Percentiles rank a stretch among this genome's conserved stretches.
phyloP scores from a whole-genome alignment of 176 grass and related monocot genomes.

The Bothriochloa decipiens region DNA sequence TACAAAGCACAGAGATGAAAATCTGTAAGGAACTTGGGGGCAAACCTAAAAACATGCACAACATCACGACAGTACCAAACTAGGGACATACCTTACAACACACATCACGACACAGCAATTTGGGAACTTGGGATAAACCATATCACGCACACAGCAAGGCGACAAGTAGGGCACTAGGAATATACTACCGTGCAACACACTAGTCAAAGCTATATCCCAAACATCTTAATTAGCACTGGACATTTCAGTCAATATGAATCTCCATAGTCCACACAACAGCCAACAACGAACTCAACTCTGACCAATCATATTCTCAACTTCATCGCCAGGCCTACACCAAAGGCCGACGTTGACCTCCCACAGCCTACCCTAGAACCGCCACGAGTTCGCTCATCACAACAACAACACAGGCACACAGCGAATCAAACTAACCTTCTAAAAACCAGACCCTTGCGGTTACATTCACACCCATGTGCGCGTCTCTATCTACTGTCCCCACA shows the following conservation, averaged over 20 bases:
- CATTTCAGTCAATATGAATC: not conserved
- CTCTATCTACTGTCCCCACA: not conserved
- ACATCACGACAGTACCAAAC: not conserved
- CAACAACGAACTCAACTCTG: conserved; percentile 18
- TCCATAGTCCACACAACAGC: not conserved
- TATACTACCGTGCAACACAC: not conserved
- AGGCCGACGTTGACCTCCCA: conserved; percentile 13
- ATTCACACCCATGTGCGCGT: not conserved
- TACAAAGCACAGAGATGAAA: not conserved
- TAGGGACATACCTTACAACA: not conserved
- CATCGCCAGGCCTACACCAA: not conserved
- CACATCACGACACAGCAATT: not conserved
- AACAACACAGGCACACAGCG: not conserved
- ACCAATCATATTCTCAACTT: not conserved
- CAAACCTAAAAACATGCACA: not conserved
- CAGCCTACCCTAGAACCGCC: not conserved
- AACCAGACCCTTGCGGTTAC: not conserved
- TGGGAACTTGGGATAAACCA: not conserved
- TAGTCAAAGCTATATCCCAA: not conserved
- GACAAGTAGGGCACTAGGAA: not conserved
- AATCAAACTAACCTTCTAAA: not conserved
- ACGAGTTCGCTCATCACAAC: not conserved
- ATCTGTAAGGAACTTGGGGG: not conserved
- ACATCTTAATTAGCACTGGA: not conserved
- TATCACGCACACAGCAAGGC: not conserved